A percentile compares a stretch with the other conserved stretches of the same genome.
Evolutionary conservation across 306 rosid species (phyloP).

Genomic region (Potentilla sterilis): DNA sequence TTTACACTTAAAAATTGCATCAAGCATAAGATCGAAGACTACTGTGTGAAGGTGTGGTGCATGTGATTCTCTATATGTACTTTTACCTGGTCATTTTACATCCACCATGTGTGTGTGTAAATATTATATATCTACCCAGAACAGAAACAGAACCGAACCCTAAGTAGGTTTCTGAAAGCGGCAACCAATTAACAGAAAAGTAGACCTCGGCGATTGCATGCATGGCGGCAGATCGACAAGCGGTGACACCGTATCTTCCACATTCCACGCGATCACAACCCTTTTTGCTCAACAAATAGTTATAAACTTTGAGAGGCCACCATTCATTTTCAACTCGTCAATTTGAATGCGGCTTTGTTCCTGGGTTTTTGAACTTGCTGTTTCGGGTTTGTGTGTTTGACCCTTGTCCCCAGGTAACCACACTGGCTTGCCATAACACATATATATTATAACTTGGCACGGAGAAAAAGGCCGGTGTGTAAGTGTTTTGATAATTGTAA

Average conservation of each 20-base stretch:
- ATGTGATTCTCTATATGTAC: not conserved
- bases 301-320: not conserved
- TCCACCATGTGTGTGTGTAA: not conserved
- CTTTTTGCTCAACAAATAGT: constrained; percentile 26
- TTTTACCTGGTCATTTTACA: not conserved
- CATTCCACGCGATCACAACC: constrained; percentile 45
- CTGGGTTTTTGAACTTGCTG: not conserved
- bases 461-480: not conserved
- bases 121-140: not conserved
- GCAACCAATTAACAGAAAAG: constrained; percentile 7
- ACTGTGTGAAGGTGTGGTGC: not conserved
- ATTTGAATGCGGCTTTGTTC: not conserved
- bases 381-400: not conserved
- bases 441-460: not conserved
- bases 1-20: not conserved
- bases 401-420: constrained; percentile 15
- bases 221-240: constrained; percentile 61
- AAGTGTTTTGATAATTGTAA: not conserved
- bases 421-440: constrained; percentile 19
- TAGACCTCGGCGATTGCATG: constrained; percentile 44
- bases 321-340: not conserved
- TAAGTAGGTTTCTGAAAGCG: not conserved
- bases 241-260: constrained; percentile 53
- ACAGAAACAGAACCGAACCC: not conserved
- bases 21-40: not conserved